Evolutionary conservation across 2,329 filamentous ascomycete genomes (phyloP), one percentile per base, ranked within the genome.

Genomic region (Arthrobotrys sphaeroides): DNA sequence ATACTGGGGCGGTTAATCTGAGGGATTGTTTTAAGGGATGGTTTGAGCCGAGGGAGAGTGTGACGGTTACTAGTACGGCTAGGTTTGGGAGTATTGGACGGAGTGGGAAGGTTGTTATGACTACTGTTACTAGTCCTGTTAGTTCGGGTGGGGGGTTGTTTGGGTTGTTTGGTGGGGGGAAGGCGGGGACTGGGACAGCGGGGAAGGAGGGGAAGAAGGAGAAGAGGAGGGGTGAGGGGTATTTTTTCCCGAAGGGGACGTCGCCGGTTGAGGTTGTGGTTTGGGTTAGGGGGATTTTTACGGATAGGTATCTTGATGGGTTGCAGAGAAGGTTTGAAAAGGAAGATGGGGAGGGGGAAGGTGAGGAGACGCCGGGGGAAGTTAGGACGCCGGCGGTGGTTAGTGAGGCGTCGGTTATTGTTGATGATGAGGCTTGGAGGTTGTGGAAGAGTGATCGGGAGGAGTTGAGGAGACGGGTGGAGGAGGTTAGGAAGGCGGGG

Each of bases 401-500:
- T 3, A 12, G 28, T n/a, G 51, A 55, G 9, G 20, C 16, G 5
- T 36, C 40, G 22, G 26, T 74, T 0, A 62, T 74, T 36, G 62
- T 74, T 10, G 70, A 74, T 40, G 70, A 74, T 28, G 70, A 74
- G 55, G 70, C 70, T 13, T 74, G 70, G 70, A 12, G 43, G 38
- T 38, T 74, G 33, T 74, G 62, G 62, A 67, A 51, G 45, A 40
- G 31, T 22, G 40, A 74, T 64, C 22, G 40, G n/a, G 70, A 62
- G 18, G 70, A 62, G 38, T n/a, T 74, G 36, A 53, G 55, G 40
- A 40, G 70, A 12, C 24, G 62, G 45, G 43, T 74, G 13, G 53
- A 47, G 36, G 62, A n/a, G 20, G 28, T 60, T 28, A 65, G 40
- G 42, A 36, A 31, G 20, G 45, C 26, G 0, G 69, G 31, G 16